Base-by-base conservation (phyloP, 2,329 filamentous ascomycete genomes). In the Dactylellina sp. region DNA sequence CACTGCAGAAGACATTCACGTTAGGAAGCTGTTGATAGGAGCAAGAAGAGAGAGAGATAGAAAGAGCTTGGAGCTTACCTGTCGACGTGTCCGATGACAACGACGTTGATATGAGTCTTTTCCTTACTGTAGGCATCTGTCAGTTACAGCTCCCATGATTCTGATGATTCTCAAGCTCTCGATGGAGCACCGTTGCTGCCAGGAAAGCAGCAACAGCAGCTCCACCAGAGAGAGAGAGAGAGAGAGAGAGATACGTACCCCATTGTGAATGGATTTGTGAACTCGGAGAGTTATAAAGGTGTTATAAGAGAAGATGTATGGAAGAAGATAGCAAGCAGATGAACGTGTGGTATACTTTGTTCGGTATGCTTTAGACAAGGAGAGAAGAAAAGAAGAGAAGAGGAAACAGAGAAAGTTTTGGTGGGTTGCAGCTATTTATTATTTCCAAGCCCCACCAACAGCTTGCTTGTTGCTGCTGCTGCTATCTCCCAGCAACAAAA, bases 101-200 rank as follows among this genome's bases (percentile, higher is more conserved):
- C 93, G 85, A 97, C 91, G 56, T 75, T 75, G 86, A 98, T 92
- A 85, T 98, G 94, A 85, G 84, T 86, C 91, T 96, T 96, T 79
- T 94, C 91, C 82, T 97, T 98, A 91, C 93, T 94, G 82, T 80
- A 78, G 57, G 49, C 32, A 22, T 47, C 18, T 24, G 65, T 71
- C 44, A 71, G 65, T 42, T 20, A 47, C 25, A 9, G 28, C 12
- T 24, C 18, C 44, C 28, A 12, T 60, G 24, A 11, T 40, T 11
- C 12, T 40, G 22, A 28, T 39, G 44, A 5, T 9, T 32, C 28
- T 32, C 9, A 4, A 32, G 28, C 28, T 32, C 28, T 9, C 28
- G 28, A 32, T 32, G 28, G 9, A 32, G 28, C n/a, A n/a, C n/a
- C n/a, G n/a, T n/a, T n/a, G n/a, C n/a, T n/a, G n/a, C n/a, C n/a